These are phyloP conservation scores for Amauroascus niger DNA, from an alignment of 2,329 filamentous ascomycete species.

Conservation along the genomic window DNA sequence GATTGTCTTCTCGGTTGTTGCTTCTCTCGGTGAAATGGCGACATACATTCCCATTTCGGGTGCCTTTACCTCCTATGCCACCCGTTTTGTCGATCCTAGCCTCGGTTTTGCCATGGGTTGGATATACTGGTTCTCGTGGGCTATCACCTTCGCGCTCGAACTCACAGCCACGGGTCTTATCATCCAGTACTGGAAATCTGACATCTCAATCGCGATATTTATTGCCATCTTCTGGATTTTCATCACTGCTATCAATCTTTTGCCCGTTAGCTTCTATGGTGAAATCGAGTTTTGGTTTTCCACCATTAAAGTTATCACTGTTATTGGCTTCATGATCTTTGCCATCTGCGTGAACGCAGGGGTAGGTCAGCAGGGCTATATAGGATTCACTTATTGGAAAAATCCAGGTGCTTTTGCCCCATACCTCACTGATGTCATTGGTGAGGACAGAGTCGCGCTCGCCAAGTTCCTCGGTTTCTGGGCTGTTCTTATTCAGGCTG, in stretches of 20 bases:
- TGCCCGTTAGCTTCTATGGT: slow-evolving; percentile 63
- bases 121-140: slow-evolving; percentile 76
- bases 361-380: slow-evolving; percentile 57
- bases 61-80: slow-evolving; percentile 66
- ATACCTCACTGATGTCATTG: slow-evolving; percentile 49
- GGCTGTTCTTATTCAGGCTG: slow-evolving; percentile 39
- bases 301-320: slow-evolving; percentile 64
- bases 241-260: slow-evolving; percentile 59
- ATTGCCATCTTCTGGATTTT: slow-evolving; percentile 64
- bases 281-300: slow-evolving; percentile 73
- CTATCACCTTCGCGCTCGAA: slow-evolving; percentile 63
- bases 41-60: slow-evolving; percentile 68
- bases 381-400: slow-evolving; percentile 64
- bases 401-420: slow-evolving; percentile 50
- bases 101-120: slow-evolving; percentile 70
- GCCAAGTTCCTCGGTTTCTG: slow-evolving; percentile 57
- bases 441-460: slow-evolving; percentile 31
- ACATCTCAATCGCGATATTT: slow-evolving; percentile 58
- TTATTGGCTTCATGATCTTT: slow-evolving; percentile 67
- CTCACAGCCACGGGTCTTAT: slow-evolving; percentile 63
- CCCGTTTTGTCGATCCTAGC: slow-evolving; percentile 62
- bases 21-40: slow-evolving; percentile 57
- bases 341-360: slow-evolving; percentile 66
- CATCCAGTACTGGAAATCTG: slow-evolving; percentile 61
- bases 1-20: slow-evolving; percentile 68